Percentiles rank a stretch among this genome's conserved stretches.
phyloP scores from a whole-genome alignment of 768 basidiomycete species.

The Imleria badia region DNA sequence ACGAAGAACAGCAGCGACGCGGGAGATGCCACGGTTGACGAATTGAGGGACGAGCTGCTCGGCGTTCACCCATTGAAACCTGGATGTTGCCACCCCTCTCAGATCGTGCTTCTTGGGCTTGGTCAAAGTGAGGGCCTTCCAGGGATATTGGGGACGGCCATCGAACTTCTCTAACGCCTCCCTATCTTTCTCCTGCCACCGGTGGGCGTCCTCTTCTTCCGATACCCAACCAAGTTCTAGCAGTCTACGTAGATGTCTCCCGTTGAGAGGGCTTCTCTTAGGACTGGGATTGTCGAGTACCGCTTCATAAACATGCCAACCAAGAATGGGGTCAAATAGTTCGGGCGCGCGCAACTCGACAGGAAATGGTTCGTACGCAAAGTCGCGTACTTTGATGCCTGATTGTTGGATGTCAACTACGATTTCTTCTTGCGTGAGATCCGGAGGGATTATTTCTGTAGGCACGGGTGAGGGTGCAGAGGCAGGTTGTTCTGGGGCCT shows the following conservation, averaged over 20 bases:
- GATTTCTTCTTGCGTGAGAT: constrained; percentile 35
- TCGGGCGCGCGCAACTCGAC: constrained; percentile 21
- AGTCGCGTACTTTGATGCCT: constrained; percentile 34
- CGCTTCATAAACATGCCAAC: constrained; percentile 32
- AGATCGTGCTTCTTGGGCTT: constrained; percentile 28
- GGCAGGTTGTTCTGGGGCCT: constrained; percentile 14
- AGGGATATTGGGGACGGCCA: constrained; percentile 24
- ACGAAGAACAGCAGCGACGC: constrained; percentile 16
- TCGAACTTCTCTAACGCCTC: constrained; percentile 30
- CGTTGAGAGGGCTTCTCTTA: constrained; percentile 21
- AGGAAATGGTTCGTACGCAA: constrained; percentile 25
- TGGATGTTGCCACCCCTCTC: constrained; percentile 23
- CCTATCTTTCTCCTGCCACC: constrained; percentile 27
- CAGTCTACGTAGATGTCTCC: constrained; percentile 28
- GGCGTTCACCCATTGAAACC: constrained; percentile 33
- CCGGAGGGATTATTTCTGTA: constrained; percentile 33
- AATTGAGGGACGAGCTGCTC: constrained; percentile 29
- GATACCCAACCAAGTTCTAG: constrained; percentile 31
- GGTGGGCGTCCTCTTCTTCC: constrained; percentile 17
- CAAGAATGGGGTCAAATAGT: constrained; percentile 32
- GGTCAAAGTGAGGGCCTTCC: constrained; percentile 23
- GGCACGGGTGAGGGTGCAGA: constrained; percentile 33
- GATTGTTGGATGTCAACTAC: constrained; percentile 30
- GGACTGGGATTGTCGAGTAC: constrained; percentile 21
- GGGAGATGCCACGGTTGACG: constrained; percentile 22